Evolutionary conservation across 257 asterid genomes (phyloP), one percentile per base, ranked within the genome.

Genomic region (Coffea canephora): DNA sequence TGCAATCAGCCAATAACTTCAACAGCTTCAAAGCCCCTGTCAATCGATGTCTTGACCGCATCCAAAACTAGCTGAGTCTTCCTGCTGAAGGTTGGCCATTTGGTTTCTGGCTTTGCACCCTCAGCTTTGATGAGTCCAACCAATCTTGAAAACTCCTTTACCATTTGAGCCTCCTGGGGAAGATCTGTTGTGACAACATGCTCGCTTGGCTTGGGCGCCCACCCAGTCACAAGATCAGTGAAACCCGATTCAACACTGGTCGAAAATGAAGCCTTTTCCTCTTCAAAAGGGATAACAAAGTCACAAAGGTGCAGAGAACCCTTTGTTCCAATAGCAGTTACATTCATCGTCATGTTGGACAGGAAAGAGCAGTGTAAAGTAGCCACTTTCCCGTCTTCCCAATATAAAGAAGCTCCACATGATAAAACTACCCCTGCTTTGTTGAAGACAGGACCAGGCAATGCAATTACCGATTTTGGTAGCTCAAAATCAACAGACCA

Each of bases 101-200:
- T 88, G 81, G 76, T 85, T 78, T 91, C 98, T 13, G 83, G 87
- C 72, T 75, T 69, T 0, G 70, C 78, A 4, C 93, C 92, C 49
- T 57, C 27, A 1, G 74, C 83, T 64, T 75, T 88, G 2, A 90
- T 82, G 77, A 76, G 68, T 14, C 67, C 65, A 45, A 89, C 96
- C 74, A 93, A 77, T 54, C 86, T 59, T 9, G 91, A 85, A 75
- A 93, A 91, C 84, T 93, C 97, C 83, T 82, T 85, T 75, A 91
- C 93, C 97, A 93, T 90, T 8, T 79, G 83, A 8, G 87, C 96
- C 73, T 93, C 97, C 77, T 93, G 97, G 0, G 97, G 94, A 57
- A 90, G 84, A 67, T 91, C 96, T 8, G 93, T 89, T 10, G 10
- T 66, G 3, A 87, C 88, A 49, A 76, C 34, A 68, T 82, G 83